These are phyloP conservation scores for Periconia macrospinosa DNA, from an alignment of 2,329 filamentous ascomycete species.

Conservation along the genomic window DNA sequence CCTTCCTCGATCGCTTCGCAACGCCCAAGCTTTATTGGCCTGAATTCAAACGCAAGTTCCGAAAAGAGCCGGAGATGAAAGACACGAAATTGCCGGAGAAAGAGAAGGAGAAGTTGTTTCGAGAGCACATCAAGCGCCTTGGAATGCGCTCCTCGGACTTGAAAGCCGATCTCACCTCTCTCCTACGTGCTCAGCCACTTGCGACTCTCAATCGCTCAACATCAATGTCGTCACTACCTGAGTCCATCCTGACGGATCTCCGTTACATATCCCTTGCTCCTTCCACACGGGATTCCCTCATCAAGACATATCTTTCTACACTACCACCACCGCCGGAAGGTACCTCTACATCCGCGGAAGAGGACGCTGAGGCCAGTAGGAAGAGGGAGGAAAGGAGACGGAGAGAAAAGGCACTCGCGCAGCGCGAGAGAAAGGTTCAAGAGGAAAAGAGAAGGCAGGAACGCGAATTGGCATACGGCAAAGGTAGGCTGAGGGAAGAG, in stretches of 20 bases:
- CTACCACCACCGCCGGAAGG: constrained; percentile 61
- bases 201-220: constrained; percentile 63
- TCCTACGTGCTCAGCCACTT: constrained; percentile 65
- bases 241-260: constrained; percentile 65
- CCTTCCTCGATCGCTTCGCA: constrained; percentile 77
- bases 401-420: constrained; percentile 68
- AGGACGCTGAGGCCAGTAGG: constrained; percentile 53
- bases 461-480: constrained; percentile 62
- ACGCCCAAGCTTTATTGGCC: constrained; percentile 95
- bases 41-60: constrained; percentile 91
- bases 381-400: constrained; percentile 41
- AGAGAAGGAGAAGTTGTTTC: constrained; percentile 77
- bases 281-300: constrained; percentile 62
- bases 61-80: constrained; percentile 78
- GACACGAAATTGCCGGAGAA: constrained; percentile 63
- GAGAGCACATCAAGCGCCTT: constrained; percentile 70
- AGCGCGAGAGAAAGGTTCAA: constrained; percentile 63
- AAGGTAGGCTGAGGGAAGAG: constrained; percentile 64
- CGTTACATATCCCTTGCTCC: constrained; percentile 70
- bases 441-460: constrained; percentile 65
- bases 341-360: constrained; percentile 47
- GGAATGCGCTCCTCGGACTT: constrained; percentile 66
- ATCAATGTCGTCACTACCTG: constrained; percentile 60
- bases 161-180: constrained; percentile 68
- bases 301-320: constrained; percentile 68